A percentile compares a stretch with the other conserved stretches of the same genome.
phyloP scores from a whole-genome alignment of 2,329 filamentous ascomycete species.

The Aspergillus bombycis region DNA sequence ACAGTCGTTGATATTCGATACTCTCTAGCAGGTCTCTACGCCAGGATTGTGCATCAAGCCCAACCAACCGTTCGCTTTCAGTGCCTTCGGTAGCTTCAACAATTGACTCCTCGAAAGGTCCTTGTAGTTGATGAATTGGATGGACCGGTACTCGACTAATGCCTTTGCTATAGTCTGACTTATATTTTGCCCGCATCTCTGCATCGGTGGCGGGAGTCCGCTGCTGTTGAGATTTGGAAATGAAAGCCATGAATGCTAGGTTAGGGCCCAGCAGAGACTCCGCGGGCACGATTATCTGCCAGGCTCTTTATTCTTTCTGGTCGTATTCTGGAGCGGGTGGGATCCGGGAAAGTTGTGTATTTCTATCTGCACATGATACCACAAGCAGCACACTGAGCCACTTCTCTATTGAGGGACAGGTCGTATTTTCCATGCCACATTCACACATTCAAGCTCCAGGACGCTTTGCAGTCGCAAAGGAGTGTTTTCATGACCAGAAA shows the following conservation, averaged over 20 bases:
- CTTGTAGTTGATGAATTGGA: slow-evolving; percentile 47
- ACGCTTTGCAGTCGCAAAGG: not conserved
- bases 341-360: not conserved
- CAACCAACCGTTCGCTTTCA: slow-evolving; percentile 32
- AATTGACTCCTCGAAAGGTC: slow-evolving; percentile 51
- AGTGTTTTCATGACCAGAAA: not conserved
- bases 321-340: not conserved
- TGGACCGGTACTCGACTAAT: slow-evolving; percentile 36
- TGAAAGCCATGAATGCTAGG: slow-evolving; percentile 14
- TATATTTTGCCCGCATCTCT: slow-evolving; percentile 5
- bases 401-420: not conserved
- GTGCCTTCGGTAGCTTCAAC: slow-evolving; percentile 36
- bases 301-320: not conserved
- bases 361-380: not conserved
- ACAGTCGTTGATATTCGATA: slow-evolving; percentile 69
- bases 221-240: slow-evolving; percentile 3
- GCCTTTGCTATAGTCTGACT: slow-evolving; percentile 8
- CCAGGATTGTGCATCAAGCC: slow-evolving; percentile 50
- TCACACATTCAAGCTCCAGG: slow-evolving; percentile 14
- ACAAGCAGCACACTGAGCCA: not conserved
- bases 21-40: slow-evolving; percentile 70
- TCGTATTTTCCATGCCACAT: not conserved
- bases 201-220: slow-evolving; percentile 10
- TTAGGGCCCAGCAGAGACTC: not conserved
- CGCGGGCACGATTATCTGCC: not conserved